phyloP scores from a whole-genome alignment of 495 filamentous ascomycete species.

The Penicillium odoratum region DNA sequence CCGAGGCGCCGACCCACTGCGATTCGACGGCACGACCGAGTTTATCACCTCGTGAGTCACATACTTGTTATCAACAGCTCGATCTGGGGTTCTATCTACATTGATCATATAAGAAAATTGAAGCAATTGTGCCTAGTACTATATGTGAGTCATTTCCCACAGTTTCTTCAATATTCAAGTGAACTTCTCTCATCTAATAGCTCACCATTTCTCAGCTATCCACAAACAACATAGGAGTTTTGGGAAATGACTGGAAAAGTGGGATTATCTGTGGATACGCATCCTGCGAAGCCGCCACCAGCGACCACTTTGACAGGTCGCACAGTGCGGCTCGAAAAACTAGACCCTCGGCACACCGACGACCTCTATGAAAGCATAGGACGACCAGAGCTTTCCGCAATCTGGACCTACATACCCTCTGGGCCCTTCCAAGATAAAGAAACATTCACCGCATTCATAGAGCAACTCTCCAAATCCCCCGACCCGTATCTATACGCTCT shows the following conservation, averaged over 20 bases:
- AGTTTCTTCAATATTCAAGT: not conserved
- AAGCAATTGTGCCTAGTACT: not conserved
- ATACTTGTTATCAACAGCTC: not conserved
- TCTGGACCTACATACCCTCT: constrained; percentile 15
- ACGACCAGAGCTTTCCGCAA: constrained; percentile 1
- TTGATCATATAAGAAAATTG: not conserved
- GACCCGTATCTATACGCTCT: constrained; percentile 16
- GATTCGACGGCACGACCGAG: not conserved
- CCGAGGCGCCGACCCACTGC: not conserved
- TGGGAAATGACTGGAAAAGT: not conserved
- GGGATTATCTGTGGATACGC: constrained; percentile 8
- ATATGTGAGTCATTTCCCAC: not conserved
- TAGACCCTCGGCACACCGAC: constrained; percentile 9
- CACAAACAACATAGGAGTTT: not conserved
- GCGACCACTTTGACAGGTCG: constrained; percentile 5
- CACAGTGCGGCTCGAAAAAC: constrained; percentile 12
- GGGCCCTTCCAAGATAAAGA: constrained; percentile 16
- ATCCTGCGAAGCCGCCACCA: constrained; percentile 10
- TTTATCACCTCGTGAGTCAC: not conserved
- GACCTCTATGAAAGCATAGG: constrained; percentile 14
- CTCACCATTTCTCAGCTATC: not conserved
- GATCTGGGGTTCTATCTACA: not conserved
- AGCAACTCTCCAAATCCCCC: not conserved
- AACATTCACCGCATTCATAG: constrained; percentile 11
- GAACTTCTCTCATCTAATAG: not conserved